Evolutionary conservation across 2,329 filamentous ascomycete species (phyloP), one percentile per base, ranked within the genome.

Genomic region (Daldinia eschscholtzii): DNA sequence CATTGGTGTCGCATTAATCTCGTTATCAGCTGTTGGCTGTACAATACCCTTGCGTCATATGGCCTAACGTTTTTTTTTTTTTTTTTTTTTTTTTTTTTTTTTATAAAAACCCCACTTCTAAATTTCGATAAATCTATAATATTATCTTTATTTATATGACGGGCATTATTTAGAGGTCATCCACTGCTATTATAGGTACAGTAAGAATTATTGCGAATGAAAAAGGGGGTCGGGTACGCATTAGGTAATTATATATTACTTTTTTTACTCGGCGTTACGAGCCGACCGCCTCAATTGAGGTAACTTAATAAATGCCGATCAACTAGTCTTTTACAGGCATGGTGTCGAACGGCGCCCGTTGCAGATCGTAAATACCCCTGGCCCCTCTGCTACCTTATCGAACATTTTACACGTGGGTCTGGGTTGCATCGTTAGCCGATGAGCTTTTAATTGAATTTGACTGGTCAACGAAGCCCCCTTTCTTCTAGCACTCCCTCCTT

Each of bases 291-390:
- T 41, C 52, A 23, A 39, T 46, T 65, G 35, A 13, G 35, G 12
- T 39, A 42, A 28, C 23, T 33, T 52, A 39, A 37, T 30, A 37
- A 57, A 20, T 69, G 69, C 57, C 63, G 69, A 71, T 71, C 66
- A 67, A 55, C 55, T 71, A 71, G 35, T 23, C 66, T 33, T 2
- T 23, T 67, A 62, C 15, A 20, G 42, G 69, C 65, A 71, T 64
- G 15, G 66, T 53, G 48, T 63, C 68, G 65, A 71, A 71, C 69
- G 26, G 39, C 12, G 50, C 57, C 53, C 10, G 65, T 66, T 50
- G 57, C 66, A 66, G 69, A 69, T 71, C 66, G 53, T 61, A 46
- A 26, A 28, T 13, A n/a, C 61, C 69, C 63, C 61, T 46, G 13
- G 23, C 6, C 28, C 67, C 62, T 48, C 59, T 57, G 58, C 20